Base-by-base conservation (phyloP, 2,329 filamentous ascomycete species). In the Microdochium bolleyi region DNA sequence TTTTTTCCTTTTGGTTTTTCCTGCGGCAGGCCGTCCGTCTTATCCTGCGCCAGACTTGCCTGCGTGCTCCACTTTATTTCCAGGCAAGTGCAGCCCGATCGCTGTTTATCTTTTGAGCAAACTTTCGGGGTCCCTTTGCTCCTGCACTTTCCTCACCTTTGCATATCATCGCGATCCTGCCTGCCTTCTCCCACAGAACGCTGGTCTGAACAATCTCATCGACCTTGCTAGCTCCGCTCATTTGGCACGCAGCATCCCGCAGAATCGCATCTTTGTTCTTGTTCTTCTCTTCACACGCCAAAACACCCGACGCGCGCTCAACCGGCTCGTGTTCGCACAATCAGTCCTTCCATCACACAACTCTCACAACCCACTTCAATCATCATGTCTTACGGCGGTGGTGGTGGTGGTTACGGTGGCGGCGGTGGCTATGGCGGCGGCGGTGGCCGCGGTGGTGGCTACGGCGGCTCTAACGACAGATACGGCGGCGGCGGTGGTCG, bases 311-410 rank as follows among this genome's bases (percentile, higher is more conserved):
- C 24, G 13, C 48, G 24, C 24, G 25, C 25, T 24, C 8, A 7
- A 10, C 13, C 16, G 19, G 13, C 19, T 19, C 21, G 16, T 13
- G 41, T 16, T 22, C 41, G 41, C 19, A 19, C 19, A 46, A 46
- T 46, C 19, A 46, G 19, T 11, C 41, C 19, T 46, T 24, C 41
- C 5, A 46, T 24, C 41, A 46, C 41, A 50, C 19, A 46, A 41
- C 32, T 16, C 53, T 51, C 51, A 59, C 58, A 55, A 55, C 56
- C 56, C 63, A 54, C 52, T 57, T 13, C 37, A 11, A 46, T 55
- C 66, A 80, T 65, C 67, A 89, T 89, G 86, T 88, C 86, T 73
- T 88, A 89, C 82, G 79, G 83, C 64, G 78, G 76, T 53, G 69
- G 73, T 58, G 67, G 66, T 59, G 69, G 72, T 59, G 71, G 75